These are phyloP conservation scores for Fonsecaea pedrosoi DNA, from an alignment of 2,329 filamentous ascomycete species.

Conservation along the genomic window DNA sequence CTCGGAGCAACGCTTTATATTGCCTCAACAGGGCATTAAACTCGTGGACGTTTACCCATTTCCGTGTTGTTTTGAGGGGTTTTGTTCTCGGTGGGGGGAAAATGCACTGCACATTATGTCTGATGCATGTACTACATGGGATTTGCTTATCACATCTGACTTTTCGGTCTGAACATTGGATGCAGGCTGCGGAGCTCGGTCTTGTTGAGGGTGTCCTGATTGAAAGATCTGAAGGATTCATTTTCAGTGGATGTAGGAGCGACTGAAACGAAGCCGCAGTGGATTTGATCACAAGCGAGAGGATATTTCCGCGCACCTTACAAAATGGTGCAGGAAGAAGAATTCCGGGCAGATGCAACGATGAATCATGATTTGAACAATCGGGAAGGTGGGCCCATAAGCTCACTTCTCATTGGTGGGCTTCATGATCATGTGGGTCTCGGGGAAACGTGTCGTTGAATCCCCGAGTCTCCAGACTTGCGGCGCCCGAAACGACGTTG, in stretches of 20 bases:
- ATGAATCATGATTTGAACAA: background rate
- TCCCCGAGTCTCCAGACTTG: background rate
- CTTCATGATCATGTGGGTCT: background rate
- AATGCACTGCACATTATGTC: slow-evolving; percentile 46
- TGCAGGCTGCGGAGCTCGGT: slow-evolving; percentile 41
- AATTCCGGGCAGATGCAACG: background rate
- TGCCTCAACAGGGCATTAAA: background rate
- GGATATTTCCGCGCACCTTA: background rate
- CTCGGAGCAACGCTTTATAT: background rate
- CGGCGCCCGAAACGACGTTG: background rate
- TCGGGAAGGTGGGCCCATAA: background rate
- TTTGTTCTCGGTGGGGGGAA: slow-evolving; percentile 38
- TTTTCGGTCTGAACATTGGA: slow-evolving; percentile 50
- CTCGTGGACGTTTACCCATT: slow-evolving; percentile 11
- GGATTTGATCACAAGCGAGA: background rate
- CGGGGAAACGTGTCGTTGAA: background rate
- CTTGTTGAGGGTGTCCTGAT: background rate
- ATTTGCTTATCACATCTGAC: slow-evolving; percentile 52
- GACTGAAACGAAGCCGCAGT: background rate
- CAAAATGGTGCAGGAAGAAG: background rate
- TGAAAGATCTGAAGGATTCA: background rate
- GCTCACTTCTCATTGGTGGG: background rate
- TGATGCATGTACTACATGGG: slow-evolving; percentile 55
- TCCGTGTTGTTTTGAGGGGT: slow-evolving; percentile 23
- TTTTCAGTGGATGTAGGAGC: background rate